Evolutionary conservation across 495 filamentous ascomycete genomes (phyloP), one percentile per base, ranked within the genome.

Genomic region (Xylaria castorea): DNA sequence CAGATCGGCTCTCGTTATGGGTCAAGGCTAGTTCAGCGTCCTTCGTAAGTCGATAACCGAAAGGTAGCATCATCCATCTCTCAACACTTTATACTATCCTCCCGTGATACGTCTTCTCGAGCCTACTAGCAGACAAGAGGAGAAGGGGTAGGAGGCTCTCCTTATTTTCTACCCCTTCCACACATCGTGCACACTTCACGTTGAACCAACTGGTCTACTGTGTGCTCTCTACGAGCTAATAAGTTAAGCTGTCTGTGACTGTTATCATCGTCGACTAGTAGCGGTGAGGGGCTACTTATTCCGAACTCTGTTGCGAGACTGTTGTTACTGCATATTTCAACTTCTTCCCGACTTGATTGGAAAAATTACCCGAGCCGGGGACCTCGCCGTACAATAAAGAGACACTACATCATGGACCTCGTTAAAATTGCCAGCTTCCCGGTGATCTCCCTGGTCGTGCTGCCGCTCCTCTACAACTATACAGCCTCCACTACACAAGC

Each of bases 401-500:
- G 25, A 61, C 32, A 22, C 18, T 14, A 38, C 38, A 61, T 22
- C 58, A 64, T 27, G 38, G 34, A 22, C 40, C 79, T 81, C 63
- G 50, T 76, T 11, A 73, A 71, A 62, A 34, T 82, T n/a, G 78
- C 80, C 82, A 76, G 88, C 79, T 5, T 73, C n/a, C 71, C 71
- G 11, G 22, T 53, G 12, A 3, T 68, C 55, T 20, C 34, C 18
- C 36, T 73, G 9, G 79, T 90, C 77, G 72, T 87, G 73, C 66
- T 96, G 74, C 84, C 93, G 69, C 73, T 89, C 34, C 80, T 94
- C 77, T 83, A 91, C 81, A 75, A 89, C 42, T 92, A 89, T 82
- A 92, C 90, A 1, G 82, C 84, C 20, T 81, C 82, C 46, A 84
- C 90, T 30, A 83, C 86, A 32, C 78, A 83, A 72, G 76, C 81